Base-by-base conservation (phyloP, 345 rosid genomes). In the Noccaea caerulescens region DNA sequence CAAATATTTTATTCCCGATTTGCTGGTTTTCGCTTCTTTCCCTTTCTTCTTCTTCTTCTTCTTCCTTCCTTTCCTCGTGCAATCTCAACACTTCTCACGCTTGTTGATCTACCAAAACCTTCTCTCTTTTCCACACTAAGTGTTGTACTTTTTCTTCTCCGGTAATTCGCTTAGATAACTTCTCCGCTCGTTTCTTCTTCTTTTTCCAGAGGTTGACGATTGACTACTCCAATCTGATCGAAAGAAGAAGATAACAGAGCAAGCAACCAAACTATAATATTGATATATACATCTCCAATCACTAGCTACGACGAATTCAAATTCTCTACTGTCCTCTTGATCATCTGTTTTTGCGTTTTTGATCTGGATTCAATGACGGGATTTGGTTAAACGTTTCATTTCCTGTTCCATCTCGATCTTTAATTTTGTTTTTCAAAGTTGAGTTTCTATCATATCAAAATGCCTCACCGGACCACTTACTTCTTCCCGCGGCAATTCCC, bases 381-480 rank as follows among this genome's bases (percentile, higher is more conserved):
- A 27, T 60, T 71, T 51, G 75, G 75, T 33, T 71, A 14, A 71
- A 50, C 42, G 11, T 10, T 7, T 70, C 20, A 3, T 47, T 34
- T 49, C 2, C 5, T 34, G 54, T 58, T 46, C 49, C 9, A 38
- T 70, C 58, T 70, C 58, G 8, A 69, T 61, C 45, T 51, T 39
- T 16, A 8, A 11, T 0, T 20, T 49, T 8, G 3, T 20, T 13
- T 25, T 27, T 46, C 16, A n/a, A 46, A 73, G 78, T 27, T 27
- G 30, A 34, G 55, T 14, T 5, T 58, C 16, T 1, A 23, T 36
- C n/a, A n/a, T n/a, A n/a, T n/a, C 58, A 71, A 77, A 65, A 93
- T 93, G 97, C 98, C 98, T 80, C 98, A 93, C 77, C 81, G 98
- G 61, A 82, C 97, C 1, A 93, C 98, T 69, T 93, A 93, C 88